Conservation (phyloP, 768 basidiomycete genomes). For the Leccinum fibrillosum region DNA sequence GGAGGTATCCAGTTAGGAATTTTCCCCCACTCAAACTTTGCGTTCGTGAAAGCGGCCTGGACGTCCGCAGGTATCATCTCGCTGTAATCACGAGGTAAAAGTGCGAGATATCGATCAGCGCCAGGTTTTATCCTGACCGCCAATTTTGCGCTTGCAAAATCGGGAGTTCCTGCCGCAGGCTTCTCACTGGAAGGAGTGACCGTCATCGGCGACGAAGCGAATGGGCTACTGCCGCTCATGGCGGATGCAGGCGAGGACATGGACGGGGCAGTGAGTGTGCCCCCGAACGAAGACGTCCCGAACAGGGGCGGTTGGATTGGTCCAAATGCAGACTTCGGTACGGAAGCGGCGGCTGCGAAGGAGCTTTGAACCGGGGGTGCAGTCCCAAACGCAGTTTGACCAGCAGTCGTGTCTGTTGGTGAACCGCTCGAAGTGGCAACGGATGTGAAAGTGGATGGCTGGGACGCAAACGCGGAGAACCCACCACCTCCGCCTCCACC, state of each 20-base stretch:
- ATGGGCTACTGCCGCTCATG: conserved; percentile 18
- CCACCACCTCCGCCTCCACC: conserved; percentile 40
- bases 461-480: conserved; percentile 52
- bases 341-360: conserved; percentile 11
- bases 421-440: conserved; percentile 5
- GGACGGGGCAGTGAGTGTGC: conserved; percentile 18
- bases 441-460: conserved; percentile 41
- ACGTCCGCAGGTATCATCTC: conserved; percentile 49
- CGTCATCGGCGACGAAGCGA: conserved; percentile 28
- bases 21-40: conserved; percentile 64
- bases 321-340: conserved; percentile 17
- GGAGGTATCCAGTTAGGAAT: conserved; percentile 78
- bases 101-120: conserved; percentile 50
- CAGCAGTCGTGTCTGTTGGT: conserved; percentile 2
- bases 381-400: conserved; percentile 23
- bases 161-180: conserved; percentile 24
- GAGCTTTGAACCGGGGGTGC: conserved; percentile 17
- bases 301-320: conserved; percentile 25
- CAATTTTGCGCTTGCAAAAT: conserved; percentile 34
- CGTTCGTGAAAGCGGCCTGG: conserved; percentile 50
- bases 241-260: conserved; percentile 20
- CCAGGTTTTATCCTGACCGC: conserved; percentile 40
- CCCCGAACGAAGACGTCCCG: conserved; percentile 20
- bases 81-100: conserved; percentile 59
- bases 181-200: conserved; percentile 21